Base-by-base conservation (phyloP, 2,329 filamentous ascomycete species). In the Fonsecaea monophora region DNA sequence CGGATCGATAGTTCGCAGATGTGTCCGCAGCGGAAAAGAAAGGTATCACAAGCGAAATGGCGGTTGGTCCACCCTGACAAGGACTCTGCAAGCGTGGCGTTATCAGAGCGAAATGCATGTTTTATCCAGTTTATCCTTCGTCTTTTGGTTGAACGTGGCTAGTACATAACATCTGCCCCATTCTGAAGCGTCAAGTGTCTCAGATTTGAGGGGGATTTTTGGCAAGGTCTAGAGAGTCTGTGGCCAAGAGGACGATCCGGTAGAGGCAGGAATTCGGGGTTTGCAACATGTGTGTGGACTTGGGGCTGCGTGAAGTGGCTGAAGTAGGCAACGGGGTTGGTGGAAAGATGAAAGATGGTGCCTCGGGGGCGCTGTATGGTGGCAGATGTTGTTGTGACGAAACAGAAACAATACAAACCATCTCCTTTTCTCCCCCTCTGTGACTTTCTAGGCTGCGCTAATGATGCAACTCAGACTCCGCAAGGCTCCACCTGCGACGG, bases 391-490 rank as follows among this genome's bases (percentile, higher is more conserved):
- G 7, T 38, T 37, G 68, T 53, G 40, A 63, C 60, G 58, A 40
- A 61, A 54, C 59, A 12, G 4, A 57, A 60, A 63, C 59, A 35
- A 57, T 63, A 63, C 59, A 35, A 62, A 35, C 62, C 63, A 54
- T 62, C 68, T 65, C 60, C 62, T 67, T 68, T 64, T 62, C 42
- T 32, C 32, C 34, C 3, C 15, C 15, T 38, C 45, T 50, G 18
- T 50, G 45, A 50, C 45, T 50, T 50, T 25, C 12, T 54, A 57
- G 56, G 30, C 34, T 32, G 53, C 53, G 32, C 63, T 65, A 62
- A 60, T 63, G 59, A 55, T 65, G 68, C 62, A 62, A 66, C 64
- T 64, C 60, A 18, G 10, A 37, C 60, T 63, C 68, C 68, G 66
- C 60, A 40, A 40, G 38, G 32, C 64, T 56, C 65, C 59, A 60